These are phyloP conservation scores for Globisporangium splendens DNA, from an alignment of 352 stramenopile species.

Conservation along the genomic window DNA sequence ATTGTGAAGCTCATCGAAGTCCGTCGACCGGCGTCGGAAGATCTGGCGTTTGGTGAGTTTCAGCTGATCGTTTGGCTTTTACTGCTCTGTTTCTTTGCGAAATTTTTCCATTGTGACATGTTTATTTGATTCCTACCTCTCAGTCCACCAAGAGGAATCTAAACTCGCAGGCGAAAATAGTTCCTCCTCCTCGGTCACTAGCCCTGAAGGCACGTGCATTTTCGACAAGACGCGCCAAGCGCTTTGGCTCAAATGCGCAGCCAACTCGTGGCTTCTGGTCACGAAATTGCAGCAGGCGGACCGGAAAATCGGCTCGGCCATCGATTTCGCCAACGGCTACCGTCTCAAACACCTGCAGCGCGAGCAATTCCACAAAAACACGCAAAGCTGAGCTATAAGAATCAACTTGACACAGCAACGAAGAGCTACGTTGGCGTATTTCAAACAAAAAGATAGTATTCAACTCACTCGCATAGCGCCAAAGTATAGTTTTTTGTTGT, in stretches of 20 bases:
- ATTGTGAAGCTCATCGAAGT: conserved; percentile 71
- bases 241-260: conserved; percentile 64
- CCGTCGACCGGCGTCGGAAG: conserved; percentile 34
- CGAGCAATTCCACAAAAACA: conserved; percentile 33
- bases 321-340: conserved; percentile 83
- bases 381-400: too few species aligned
- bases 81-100: background rate
- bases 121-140: too few species aligned
- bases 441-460: too few species aligned
- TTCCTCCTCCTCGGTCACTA: conserved; percentile 1
- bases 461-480: background rate
- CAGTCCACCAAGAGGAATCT: conserved; percentile 16
- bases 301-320: conserved; percentile 48
- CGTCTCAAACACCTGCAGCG: conserved; percentile 62
- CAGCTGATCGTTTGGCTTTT: too few species aligned
- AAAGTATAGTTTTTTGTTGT: conserved; percentile 5
- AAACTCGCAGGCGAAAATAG: conserved; percentile 12
- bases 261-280: conserved; percentile 60
- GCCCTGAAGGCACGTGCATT: conserved; percentile 45
- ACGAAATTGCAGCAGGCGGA: conserved; percentile 68
- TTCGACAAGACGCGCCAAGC: conserved; percentile 71
- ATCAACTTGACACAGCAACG: too few species aligned
- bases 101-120: background rate
- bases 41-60: conserved; percentile 35
- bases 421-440: too few species aligned